These are phyloP conservation scores for Verticillium klebahnii DNA, from an alignment of 2,329 filamentous ascomycete genomes.

Conservation along the genomic window DNA sequence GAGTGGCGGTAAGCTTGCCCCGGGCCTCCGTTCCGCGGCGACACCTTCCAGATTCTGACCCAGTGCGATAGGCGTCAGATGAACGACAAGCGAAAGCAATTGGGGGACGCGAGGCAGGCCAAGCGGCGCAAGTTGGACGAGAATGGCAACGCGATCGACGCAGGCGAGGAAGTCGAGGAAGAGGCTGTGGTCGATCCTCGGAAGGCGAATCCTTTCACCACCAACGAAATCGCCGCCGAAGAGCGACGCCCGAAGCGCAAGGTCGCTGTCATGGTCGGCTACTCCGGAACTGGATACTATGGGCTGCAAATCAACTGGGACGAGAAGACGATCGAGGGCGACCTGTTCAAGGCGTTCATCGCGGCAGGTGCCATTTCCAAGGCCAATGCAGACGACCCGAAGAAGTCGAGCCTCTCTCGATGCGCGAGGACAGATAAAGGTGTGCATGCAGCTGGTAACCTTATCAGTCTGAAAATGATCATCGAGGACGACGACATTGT, in stretches of 20 bases:
- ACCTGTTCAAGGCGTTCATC: constrained; percentile 89
- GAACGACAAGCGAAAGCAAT: constrained; percentile 32
- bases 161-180: background rate
- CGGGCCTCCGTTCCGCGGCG: constrained; percentile 11
- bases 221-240: constrained; percentile 85
- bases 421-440: constrained; percentile 97
- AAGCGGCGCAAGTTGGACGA: constrained; percentile 36
- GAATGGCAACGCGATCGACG: constrained; percentile 25
- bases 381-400: constrained; percentile 92
- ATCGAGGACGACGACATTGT: constrained; percentile 86
- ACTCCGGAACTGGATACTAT: constrained; percentile 93
- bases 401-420: constrained; percentile 89
- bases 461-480: constrained; percentile 93
- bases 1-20: constrained; percentile 22
- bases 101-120: constrained; percentile 33
- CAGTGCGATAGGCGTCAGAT: constrained; percentile 27
- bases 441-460: constrained; percentile 91
- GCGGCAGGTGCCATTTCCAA: constrained; percentile 91
- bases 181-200: constrained; percentile 11
- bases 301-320: constrained; percentile 86
- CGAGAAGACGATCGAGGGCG: constrained; percentile 93
- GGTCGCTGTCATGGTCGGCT: constrained; percentile 91
- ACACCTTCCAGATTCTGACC: constrained; percentile 23
- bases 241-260: constrained; percentile 89
- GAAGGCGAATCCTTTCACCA: constrained; percentile 46